These are phyloP conservation scores for Neurospora tetraspora DNA, from an alignment of 495 filamentous ascomycete genomes.

Conservation along the genomic window DNA sequence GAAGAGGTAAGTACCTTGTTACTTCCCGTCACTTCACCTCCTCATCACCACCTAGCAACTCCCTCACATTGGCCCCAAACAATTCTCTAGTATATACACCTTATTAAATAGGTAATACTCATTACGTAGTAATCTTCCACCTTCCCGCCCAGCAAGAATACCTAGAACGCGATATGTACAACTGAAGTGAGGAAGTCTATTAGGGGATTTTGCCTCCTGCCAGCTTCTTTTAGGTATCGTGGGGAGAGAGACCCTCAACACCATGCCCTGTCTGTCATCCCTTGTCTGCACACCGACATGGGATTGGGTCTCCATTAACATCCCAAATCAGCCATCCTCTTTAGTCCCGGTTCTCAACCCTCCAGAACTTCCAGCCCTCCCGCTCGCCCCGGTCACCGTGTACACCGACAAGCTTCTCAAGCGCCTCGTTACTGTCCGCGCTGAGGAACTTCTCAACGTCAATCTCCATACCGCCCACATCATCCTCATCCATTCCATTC, in stretches of 20 bases:
- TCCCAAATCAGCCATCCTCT: not conserved
- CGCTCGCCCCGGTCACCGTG: conserved; percentile 51
- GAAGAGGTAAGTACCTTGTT: not conserved
- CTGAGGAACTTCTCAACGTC: conserved; percentile 84
- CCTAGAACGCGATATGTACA: not conserved
- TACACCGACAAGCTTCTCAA: conserved; percentile 65
- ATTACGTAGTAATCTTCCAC: not conserved
- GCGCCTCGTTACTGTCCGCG: conserved; percentile 68
- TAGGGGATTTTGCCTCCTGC: not conserved
- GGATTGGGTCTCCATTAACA: not conserved
- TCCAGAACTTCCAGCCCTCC: conserved; percentile 95
- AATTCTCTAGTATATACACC: not conserved
- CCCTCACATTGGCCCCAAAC: not conserved
- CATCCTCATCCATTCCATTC: conserved; percentile 54
- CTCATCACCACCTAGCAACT: not conserved
- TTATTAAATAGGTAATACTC: not conserved
- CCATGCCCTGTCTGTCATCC: not conserved
- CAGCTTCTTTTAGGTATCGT: not conserved
- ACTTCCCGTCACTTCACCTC: not conserved
- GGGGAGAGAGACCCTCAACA: not conserved
- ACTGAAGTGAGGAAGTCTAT: not conserved
- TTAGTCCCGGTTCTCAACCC: conserved; percentile 34
- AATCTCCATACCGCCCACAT: conserved; percentile 80
- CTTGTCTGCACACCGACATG: not conserved
- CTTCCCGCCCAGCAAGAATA: not conserved